Base-by-base conservation (phyloP, 2,329 filamentous ascomycete species). In the Claviceps arundinis region DNA sequence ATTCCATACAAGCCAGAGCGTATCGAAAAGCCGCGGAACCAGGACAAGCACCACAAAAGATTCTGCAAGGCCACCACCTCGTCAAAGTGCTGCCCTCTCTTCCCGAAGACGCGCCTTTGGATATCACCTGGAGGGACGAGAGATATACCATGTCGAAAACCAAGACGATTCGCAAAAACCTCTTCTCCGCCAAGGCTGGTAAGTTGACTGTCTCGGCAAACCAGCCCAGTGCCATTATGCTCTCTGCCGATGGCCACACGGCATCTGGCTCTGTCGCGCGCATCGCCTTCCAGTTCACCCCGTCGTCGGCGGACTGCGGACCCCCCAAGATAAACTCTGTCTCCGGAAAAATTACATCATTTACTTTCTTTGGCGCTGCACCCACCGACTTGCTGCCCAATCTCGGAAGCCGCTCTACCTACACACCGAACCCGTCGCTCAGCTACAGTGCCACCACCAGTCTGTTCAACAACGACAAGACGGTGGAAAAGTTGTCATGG, bases 71-170 rank as follows among this genome's bases (percentile, higher is more conserved):
- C 17, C 62, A 64, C 45, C 68, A 71, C 54, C 63, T 71, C 47
- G 64, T 81, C 62, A 74, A 73, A 56, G 71, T 81, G n/a, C 68
- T 81, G 7, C 77, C 78, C 1, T 65, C 69, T 1, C 66, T 68
- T 3, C 59, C 68, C 8, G 74, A 79, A 60, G 70, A 77, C 50
- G 70, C 76, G 2, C 77, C 77, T 1, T 66, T 80, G 52, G 71
- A 68, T 57, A 65, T 79, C 50, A 71, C 71, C 46, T 57, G 67
- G 54, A 61, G 68, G 38, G 76, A 80, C 58, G 66, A 69, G 57
- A 62, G 72, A 47, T 81, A 81, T 65, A 63, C 61, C 50, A 70
- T 77, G 62, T 62, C 64, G 53, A 76, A 73, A 65, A 68, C 69
- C 53, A 81, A 80, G 66, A 70, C 70, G 1, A 60, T 81, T 37